phyloP scores from a whole-genome alignment of 2,329 filamentous ascomycete genomes.

The Zasmidium cellare region DNA sequence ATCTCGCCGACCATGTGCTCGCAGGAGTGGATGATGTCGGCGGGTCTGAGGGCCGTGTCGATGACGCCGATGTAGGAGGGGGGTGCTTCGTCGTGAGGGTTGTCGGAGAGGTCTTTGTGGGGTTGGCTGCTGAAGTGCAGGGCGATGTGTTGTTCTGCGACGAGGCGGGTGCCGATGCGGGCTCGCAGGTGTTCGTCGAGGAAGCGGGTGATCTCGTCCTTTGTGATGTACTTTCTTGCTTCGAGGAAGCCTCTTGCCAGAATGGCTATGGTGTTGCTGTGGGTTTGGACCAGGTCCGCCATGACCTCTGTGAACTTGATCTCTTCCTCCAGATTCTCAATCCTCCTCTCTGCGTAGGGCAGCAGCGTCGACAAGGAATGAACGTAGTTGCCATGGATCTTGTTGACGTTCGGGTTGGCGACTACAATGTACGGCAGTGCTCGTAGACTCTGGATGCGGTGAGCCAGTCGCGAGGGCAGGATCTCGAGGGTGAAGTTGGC shows the following conservation, averaged over 20 bases:
- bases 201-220: slow-evolving; percentile 82
- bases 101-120: slow-evolving; percentile 58
- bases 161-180: slow-evolving; percentile 87
- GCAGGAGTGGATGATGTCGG: slow-evolving; percentile 77
- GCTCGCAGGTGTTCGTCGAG: slow-evolving; percentile 92
- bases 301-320: slow-evolving; percentile 89
- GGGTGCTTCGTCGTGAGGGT: slow-evolving; percentile 24
- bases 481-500: slow-evolving; percentile 95
- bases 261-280: slow-evolving; percentile 90
- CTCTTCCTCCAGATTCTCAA: slow-evolving; percentile 80
- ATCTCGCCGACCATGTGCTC: slow-evolving; percentile 92
- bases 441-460: slow-evolving; percentile 87
- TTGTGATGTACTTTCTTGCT: slow-evolving; percentile 83
- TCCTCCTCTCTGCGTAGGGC: slow-evolving; percentile 73
- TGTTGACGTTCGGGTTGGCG: slow-evolving; percentile 91
- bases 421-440: slow-evolving; percentile 98
- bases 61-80: slow-evolving; percentile 88
- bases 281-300: slow-evolving; percentile 91
- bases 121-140: slow-evolving; percentile 76
- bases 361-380: slow-evolving; percentile 89
- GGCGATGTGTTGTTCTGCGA: slow-evolving; percentile 95
- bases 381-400: slow-evolving; percentile 94
- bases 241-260: slow-evolving; percentile 91
- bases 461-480: slow-evolving; percentile 86
- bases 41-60: slow-evolving; percentile 82